Base-by-base conservation (phyloP, 306 rosid species). In the Pterocarpus macrocarpus region DNA sequence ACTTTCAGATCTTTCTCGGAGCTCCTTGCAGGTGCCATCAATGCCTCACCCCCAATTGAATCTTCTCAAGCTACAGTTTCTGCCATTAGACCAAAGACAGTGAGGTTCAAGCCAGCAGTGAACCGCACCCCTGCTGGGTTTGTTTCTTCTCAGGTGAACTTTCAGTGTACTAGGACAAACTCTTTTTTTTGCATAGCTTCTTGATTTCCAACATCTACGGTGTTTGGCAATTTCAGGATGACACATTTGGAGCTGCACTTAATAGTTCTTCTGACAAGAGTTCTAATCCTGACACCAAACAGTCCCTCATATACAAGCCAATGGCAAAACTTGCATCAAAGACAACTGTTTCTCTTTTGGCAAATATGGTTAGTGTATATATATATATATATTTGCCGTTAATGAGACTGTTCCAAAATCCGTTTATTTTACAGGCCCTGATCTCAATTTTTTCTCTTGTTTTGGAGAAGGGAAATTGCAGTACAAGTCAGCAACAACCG, bases 81-180 rank as follows among this genome's bases (percentile, higher is more conserved):
- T 73, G 99, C 97, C 57, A 92, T 93, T 84, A 90, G 97, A 79
- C 99, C 99, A 11, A 95, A 92, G 89, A 93, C 97, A 36, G 91
- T 90, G 72, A 91, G 98, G 93, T 87, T 95, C 83, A 91, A 89
- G 88, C 87, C 98, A 56, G 59, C 81, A 55, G 11, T 78, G 63
- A 86, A 80, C 83, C 84, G 22, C 63, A 64, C 85, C 38, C 81
- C 87, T 53, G 44, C 88, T 53, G 88, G 80, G 4, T 83, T 83
- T 83, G 53, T 67, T 88, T 88, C 94, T 85, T 88, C 94, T 83
- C 89, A 80, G 95, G 97, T 91, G 75, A 88, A 45, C 73, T 13
- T 83, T 75, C 64, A 69, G 33, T 17, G 65, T 75, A 41, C 12
- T 36, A 45, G 56, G 9, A 44, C 76, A 71, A 63, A 72, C 61